phyloP scores from a whole-genome alignment of 2,329 filamentous ascomycete genomes.

The Sporothrix variecibatus region DNA sequence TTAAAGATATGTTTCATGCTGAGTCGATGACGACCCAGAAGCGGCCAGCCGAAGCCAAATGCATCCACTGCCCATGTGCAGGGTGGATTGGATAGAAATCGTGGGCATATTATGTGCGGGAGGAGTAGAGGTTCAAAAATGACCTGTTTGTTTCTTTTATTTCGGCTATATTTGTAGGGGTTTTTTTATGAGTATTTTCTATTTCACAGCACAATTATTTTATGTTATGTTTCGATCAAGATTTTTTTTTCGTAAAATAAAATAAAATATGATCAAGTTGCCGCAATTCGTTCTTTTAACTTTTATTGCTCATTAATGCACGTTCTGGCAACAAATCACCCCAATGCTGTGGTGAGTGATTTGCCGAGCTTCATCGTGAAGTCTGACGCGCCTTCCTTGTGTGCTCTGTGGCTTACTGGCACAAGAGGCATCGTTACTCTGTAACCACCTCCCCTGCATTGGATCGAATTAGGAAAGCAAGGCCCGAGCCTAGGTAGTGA shows the following conservation, averaged over 20 bases:
- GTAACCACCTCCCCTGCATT: background rate
- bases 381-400: background rate
- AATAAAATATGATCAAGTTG: background rate
- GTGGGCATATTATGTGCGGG: background rate
- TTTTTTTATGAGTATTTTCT: background rate
- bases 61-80: conserved; percentile 15
- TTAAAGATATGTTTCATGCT: background rate
- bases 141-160: background rate
- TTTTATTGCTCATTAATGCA: too few relatives aligned
- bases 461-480: conserved; percentile 15
- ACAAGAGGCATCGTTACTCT: background rate
- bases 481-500: background rate
- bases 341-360: background rate
- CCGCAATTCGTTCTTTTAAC: too few relatives aligned
- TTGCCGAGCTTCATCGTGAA: background rate
- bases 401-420: background rate
- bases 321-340: too few relatives aligned
- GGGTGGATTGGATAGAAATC: conserved; percentile 15
- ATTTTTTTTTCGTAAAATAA: background rate
- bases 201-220: background rate
- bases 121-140: background rate
- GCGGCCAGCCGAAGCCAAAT: background rate
- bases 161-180: background rate
- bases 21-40: background rate
- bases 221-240: background rate